These are phyloP conservation scores for Lentinus brumalis DNA, from an alignment of 768 basidiomycete species.

Conservation along the genomic window DNA sequence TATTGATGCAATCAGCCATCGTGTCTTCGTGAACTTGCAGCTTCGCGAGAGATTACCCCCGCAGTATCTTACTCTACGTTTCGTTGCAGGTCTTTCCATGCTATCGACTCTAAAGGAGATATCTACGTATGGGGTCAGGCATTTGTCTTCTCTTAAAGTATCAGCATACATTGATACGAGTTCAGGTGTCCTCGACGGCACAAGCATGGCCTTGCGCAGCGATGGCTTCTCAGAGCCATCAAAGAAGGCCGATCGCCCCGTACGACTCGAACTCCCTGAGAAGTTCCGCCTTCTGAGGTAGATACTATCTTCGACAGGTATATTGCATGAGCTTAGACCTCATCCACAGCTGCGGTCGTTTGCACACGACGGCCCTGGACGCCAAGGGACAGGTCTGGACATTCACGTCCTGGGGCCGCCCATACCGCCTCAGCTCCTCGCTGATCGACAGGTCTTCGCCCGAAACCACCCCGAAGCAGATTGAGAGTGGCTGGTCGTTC, in stretches of 20 bases:
- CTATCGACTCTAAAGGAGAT: conserved; percentile 72
- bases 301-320: neutral
- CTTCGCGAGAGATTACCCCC: too few species aligned
- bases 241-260: conserved; percentile 53
- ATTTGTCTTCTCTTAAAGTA: conserved; percentile 3
- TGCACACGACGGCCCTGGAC: conserved; percentile 72
- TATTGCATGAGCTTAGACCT: neutral
- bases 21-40: too few species aligned
- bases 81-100: conserved; percentile 76
- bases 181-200: conserved; percentile 64
- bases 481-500: conserved; percentile 83
- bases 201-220: conserved; percentile 37
- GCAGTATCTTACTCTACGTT: neutral
- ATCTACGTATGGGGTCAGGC: conserved; percentile 81
- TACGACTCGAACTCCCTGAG: conserved; percentile 59
- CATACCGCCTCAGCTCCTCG: conserved; percentile 56
- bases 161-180: neutral
- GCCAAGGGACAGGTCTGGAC: conserved; percentile 65
- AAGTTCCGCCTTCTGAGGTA: conserved; percentile 69
- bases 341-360: conserved; percentile 67
- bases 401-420: conserved; percentile 77
- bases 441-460: conserved; percentile 44
- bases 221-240: conserved; percentile 61
- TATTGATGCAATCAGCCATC: too few species aligned
- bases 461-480: conserved; percentile 54